Conservation (phyloP, 257 asterid species). For the Rehmannia glutinosa region DNA sequence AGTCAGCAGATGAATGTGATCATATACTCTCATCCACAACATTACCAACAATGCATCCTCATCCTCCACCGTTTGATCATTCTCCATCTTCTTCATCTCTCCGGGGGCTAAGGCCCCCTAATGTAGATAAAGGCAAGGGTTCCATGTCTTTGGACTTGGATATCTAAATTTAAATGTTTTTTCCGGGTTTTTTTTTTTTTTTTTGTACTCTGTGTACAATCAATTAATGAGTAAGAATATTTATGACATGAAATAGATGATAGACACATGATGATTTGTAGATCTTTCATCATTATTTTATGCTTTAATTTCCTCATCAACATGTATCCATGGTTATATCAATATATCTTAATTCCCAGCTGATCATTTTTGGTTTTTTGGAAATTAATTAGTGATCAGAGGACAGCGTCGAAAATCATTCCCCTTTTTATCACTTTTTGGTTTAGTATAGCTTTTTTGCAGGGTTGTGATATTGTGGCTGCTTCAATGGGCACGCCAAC, state of each 20-base stretch:
- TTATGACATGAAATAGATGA: constrained; percentile 23
- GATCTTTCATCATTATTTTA: constrained; percentile 27
- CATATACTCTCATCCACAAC: too few species aligned
- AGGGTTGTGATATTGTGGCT: too few species aligned
- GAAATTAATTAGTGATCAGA: too few species aligned
- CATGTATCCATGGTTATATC: too few species aligned
- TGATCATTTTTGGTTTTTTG: too few species aligned
- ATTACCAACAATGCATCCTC: too few species aligned
- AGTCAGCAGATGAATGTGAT: constrained; percentile 44
- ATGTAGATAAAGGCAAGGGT: constrained; percentile 41
- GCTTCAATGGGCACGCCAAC: background rate
- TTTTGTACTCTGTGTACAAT: constrained; percentile 29
- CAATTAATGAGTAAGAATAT: constrained; percentile 18
- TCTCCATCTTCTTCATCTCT: constrained; percentile 14
- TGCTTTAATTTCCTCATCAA: constrained; percentile 18
- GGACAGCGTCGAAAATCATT: too few species aligned
- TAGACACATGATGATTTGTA: constrained; percentile 15
- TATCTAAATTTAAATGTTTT: constrained; percentile 23
- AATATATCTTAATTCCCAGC: too few species aligned
- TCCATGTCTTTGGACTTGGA: constrained; percentile 83
- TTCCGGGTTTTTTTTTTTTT: background rate
- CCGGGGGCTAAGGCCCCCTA: constrained; percentile 30
- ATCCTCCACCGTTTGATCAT: background rate
- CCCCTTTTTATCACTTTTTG: too few species aligned
- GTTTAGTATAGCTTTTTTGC: too few species aligned